Conservation (phyloP, 345 rosid genomes). For the Hibiscus syriacus region DNA sequence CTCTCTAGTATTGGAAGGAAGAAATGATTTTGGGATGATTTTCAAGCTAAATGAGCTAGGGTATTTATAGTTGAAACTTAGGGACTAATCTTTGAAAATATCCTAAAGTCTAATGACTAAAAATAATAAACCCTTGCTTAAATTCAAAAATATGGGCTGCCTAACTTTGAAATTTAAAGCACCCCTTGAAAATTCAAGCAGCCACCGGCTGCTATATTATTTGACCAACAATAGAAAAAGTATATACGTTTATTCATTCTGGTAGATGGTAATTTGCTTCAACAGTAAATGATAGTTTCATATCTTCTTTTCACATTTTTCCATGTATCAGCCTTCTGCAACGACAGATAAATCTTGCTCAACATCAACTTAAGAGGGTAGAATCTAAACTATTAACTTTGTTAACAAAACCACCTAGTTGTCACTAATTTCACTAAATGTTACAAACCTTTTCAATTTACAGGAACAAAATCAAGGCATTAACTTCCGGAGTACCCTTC, state of each 20-base stretch:
- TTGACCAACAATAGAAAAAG: not conserved
- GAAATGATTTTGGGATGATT: no score
- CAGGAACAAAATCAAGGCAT: conserved; percentile 13
- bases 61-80: no score
- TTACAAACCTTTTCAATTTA: not conserved
- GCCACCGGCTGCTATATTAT: no score
- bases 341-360: conserved; percentile 12
- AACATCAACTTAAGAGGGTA: conserved; percentile 9
- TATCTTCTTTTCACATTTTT: not conserved
- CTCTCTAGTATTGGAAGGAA: no score
- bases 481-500: not conserved
- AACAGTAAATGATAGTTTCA: not conserved
- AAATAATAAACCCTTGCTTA: no score
- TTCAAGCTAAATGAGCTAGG: no score
- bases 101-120: no score
- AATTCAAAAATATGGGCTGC: no score
- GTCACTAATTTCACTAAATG: not conserved
- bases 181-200: no score
- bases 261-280: not conserved
- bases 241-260: not conserved
- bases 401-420: not conserved
- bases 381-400: not conserved
- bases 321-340: conserved; percentile 17
- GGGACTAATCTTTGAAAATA: no score
- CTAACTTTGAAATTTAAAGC: no score